phyloP scores from a whole-genome alignment of 345 rosid genomes.

The Populus tremula region DNA sequence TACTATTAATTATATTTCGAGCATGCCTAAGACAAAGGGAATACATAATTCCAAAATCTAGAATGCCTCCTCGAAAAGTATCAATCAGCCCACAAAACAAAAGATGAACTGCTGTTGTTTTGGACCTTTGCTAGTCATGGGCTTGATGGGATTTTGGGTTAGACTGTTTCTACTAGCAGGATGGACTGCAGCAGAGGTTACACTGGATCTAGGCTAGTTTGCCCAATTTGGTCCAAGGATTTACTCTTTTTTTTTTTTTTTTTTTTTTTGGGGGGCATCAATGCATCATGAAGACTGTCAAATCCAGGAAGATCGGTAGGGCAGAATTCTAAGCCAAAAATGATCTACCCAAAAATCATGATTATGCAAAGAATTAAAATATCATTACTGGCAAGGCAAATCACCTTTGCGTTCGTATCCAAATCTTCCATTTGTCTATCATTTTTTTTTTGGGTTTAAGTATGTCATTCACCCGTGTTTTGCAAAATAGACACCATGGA shows the following conservation, averaged over 20 bases:
- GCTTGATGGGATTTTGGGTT: background rate
- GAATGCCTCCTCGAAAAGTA: background rate
- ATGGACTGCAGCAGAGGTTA: background rate
- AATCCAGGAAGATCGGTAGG: background rate
- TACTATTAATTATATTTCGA: too few species aligned
- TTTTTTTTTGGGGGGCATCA: too few species aligned
- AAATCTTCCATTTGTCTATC: too few species aligned
- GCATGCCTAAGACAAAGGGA: too few species aligned
- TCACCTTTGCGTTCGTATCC: too few species aligned
- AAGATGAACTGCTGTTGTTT: background rate
- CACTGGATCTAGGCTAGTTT: background rate
- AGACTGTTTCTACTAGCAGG: background rate
- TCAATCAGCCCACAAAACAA: background rate
- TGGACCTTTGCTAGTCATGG: background rate
- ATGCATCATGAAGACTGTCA: background rate
- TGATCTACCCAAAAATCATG: background rate
- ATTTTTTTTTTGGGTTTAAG: too few species aligned
- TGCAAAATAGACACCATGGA: too few species aligned
- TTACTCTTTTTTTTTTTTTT: background rate
- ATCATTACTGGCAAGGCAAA: background rate
- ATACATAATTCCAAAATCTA: too few species aligned
- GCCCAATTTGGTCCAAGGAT: background rate
- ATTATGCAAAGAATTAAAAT: background rate
- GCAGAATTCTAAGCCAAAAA: background rate
- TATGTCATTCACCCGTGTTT: too few species aligned